Evolutionary conservation across 2,329 filamentous ascomycete species (phyloP), one percentile per base, ranked within the genome.

Genomic region (Polytolypa hystricis): DNA sequence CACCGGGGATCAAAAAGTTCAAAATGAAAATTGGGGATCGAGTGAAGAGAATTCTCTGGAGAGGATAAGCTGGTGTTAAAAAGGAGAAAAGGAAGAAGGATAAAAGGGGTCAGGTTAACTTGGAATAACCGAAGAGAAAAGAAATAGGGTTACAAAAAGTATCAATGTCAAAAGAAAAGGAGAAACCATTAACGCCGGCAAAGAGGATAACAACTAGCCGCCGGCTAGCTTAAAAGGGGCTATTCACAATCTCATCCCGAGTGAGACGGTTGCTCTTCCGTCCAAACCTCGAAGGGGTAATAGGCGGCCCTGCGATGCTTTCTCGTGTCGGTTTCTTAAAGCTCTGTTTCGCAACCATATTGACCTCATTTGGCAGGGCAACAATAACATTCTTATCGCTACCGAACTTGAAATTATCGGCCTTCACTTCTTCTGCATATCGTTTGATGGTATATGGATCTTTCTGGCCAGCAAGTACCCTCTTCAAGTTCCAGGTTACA

Each of bases 331-430:
- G 86, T 53, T 79, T 79, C 69, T 84, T 84, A 54, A 98, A 73
- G 39, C 77, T 80, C 49, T 81, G 74, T 61, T 89, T 87, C 30
- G 80, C 81, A 9, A 98, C 84, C 87, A 96, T 96, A 61, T 95
- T 93, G 48, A 98, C 91, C 59, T 96, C 87, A 55, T 98, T 94
- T 2, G 91, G 87, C 45, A 98, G 67, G 1, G 91, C 91, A 23
- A 98, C 89, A 52, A 98, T 94, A 51, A 98, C 85, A 52, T 95
- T 95, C 74, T 94, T 93, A 61, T 98, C 91, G 4, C 81, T 87
- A 31, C 89, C 89, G 53, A 86, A 98, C 52, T 91, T 86, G 77
- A 98, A 98, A 58, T 98, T 93, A 58, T 98, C 91, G 3, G 91
- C 91, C 70, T 93, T 95, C 55, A 98, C 86, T 45, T 93, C 82